Evolutionary conservation across 495 filamentous ascomycete species (phyloP).

Genomic region (Penicillium diatomitis): DNA sequence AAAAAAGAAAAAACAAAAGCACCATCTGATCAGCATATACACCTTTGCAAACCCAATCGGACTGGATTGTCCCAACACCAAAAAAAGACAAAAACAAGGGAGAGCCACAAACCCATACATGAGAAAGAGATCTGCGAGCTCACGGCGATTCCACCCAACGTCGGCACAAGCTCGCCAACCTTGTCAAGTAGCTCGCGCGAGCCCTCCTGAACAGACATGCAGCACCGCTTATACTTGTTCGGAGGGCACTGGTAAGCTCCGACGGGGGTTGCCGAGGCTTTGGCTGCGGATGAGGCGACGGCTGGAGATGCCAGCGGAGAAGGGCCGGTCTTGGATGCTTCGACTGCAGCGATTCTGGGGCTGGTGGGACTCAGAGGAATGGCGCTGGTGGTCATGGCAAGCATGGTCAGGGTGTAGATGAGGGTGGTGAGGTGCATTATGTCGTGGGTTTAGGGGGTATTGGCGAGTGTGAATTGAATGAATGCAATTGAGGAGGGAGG

Average conservation of each 20-base stretch:
- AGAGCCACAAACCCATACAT: slow-evolving; percentile 14
- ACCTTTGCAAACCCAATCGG: too few species aligned
- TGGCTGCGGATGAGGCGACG: neutral
- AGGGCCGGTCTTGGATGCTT: neutral
- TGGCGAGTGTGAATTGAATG: too few species aligned
- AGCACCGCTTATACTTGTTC: slow-evolving; percentile 23
- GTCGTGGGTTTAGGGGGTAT: neutral
- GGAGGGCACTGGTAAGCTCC: slow-evolving; percentile 15
- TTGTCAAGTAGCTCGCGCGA: slow-evolving; percentile 10
- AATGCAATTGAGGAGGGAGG: too few species aligned
- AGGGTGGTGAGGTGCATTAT: slow-evolving; percentile 9
- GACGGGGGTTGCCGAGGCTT: slow-evolving; percentile 1
- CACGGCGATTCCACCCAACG: slow-evolving; percentile 14
- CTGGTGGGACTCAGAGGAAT: slow-evolving; percentile 2
- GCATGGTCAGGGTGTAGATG: slow-evolving; percentile 3
- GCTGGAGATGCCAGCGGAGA: neutral
- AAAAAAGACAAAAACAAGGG: too few species aligned
- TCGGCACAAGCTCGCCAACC: slow-evolving; percentile 18
- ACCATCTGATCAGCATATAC: too few species aligned
- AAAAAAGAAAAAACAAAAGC: too few species aligned
- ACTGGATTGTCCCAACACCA: too few species aligned
- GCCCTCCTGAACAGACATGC: slow-evolving; percentile 14
- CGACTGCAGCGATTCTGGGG: neutral
- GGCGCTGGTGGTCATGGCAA: slow-evolving; percentile 4
- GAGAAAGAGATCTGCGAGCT: slow-evolving; percentile 19